These are phyloP conservation scores for Ogataea trehalophila DNA, from an alignment of 805 yeast species.

Conservation along the genomic window DNA sequence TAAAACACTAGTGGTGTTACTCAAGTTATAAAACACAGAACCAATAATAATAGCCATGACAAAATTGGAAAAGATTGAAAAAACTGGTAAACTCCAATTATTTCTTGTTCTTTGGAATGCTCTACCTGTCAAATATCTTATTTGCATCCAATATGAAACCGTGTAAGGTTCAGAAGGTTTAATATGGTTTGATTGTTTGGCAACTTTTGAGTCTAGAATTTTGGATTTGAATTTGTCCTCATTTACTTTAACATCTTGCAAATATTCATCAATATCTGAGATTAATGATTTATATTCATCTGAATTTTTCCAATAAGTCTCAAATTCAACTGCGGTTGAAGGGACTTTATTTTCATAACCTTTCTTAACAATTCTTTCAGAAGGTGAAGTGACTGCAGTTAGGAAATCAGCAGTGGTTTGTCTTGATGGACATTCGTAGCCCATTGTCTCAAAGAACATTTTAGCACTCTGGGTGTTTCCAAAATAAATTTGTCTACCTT, in stretches of 20 bases:
- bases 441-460: slow-evolving; percentile 32
- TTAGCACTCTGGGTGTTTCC: slow-evolving; percentile 32
- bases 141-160: slow-evolving; percentile 48
- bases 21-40: slow-evolving; percentile 53
- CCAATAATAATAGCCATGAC: slow-evolving; percentile 51
- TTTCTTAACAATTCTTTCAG: slow-evolving; percentile 24
- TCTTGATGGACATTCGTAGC: slow-evolving; percentile 36
- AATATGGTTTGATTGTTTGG: slow-evolving; percentile 46
- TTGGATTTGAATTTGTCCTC: slow-evolving; percentile 24
- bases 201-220: slow-evolving; percentile 22
- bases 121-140: slow-evolving; percentile 40
- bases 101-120: slow-evolving; percentile 46
- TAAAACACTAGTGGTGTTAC: slow-evolving; percentile 39
- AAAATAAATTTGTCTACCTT: slow-evolving; percentile 35
- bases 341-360: slow-evolving; percentile 36
- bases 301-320: slow-evolving; percentile 33
- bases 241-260: slow-evolving; percentile 5
- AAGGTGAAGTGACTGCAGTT: slow-evolving; percentile 29
- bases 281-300: slow-evolving; percentile 29
- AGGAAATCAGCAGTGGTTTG: slow-evolving; percentile 40
- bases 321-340: slow-evolving; percentile 34
- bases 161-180: slow-evolving; percentile 49
- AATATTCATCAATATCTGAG: slow-evolving; percentile 29
- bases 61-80: slow-evolving; percentile 40
- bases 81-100: slow-evolving; percentile 43